Evolutionary conservation across 495 filamentous ascomycete genomes (phyloP).

Genomic region (Massariosphaeria phaeospora): DNA sequence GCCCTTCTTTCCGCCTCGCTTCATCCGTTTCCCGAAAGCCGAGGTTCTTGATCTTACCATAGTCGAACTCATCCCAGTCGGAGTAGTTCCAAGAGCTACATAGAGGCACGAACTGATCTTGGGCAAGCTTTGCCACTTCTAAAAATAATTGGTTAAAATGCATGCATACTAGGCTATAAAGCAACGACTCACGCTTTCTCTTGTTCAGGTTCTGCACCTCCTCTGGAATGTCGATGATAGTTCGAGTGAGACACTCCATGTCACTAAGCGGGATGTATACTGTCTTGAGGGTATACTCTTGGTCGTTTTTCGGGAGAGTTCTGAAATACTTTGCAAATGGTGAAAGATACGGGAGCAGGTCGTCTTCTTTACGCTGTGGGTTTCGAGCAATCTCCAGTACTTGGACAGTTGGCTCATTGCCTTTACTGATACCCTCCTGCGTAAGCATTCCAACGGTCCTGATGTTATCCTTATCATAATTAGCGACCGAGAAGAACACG

Average conservation of each 20-base stretch:
- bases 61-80: conserved; percentile 84
- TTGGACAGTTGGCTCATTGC: conserved; percentile 60
- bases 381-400: conserved; percentile 68
- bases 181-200: conserved; percentile 29
- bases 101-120: conserved; percentile 59
- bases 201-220: conserved; percentile 18
- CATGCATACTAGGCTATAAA: not conserved
- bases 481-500: not conserved
- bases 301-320: conserved; percentile 47
- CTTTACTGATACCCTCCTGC: conserved; percentile 63
- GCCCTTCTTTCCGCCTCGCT: conserved; percentile 58
- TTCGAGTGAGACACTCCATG: conserved; percentile 75
- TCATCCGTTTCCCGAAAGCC: conserved; percentile 67
- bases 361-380: conserved; percentile 63
- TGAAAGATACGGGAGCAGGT: conserved; percentile 73
- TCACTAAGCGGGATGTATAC: conserved; percentile 63
- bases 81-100: conserved; percentile 64
- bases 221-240: conserved; percentile 54
- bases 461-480: conserved; percentile 60
- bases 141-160: conserved; percentile 16
- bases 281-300: conserved; percentile 59
- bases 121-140: conserved; percentile 45
- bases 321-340: conserved; percentile 57
- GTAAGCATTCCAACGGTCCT: conserved; percentile 75
- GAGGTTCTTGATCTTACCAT: conserved; percentile 71